A percentile compares a stretch with the other conserved stretches of the same genome.
Evolutionary conservation across 106 monocot genomes (phyloP).

Genomic region (Vanilla planifolia): DNA sequence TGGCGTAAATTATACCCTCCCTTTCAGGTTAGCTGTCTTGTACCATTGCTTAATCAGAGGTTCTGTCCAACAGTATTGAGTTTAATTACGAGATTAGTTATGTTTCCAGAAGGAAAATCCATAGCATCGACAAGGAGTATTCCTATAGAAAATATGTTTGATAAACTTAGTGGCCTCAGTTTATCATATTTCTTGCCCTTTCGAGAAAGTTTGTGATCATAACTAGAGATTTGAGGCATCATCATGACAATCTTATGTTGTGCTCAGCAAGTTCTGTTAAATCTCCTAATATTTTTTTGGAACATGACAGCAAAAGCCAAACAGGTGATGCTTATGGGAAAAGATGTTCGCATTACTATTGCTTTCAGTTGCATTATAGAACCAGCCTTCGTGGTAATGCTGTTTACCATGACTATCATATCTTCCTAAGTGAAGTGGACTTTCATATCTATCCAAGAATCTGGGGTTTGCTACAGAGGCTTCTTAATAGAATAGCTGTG

Average conservation of each 20-base stretch:
- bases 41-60: conserved; percentile 25
- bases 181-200: conserved; percentile 20
- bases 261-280: conserved; percentile 29
- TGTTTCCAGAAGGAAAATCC: conserved; percentile 18
- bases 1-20: not conserved
- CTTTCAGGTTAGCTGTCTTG: conserved; percentile 37
- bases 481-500: conserved; percentile 23
- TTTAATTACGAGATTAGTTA: conserved; percentile 22
- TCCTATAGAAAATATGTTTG: conserved; percentile 1
- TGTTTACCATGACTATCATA: conserved; percentile 23
- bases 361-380: conserved; percentile 52
- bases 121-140: conserved; percentile 1
- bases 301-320: conserved; percentile 10
- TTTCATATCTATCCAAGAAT: conserved; percentile 68
- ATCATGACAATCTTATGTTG: conserved; percentile 18
- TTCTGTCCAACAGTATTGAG: conserved; percentile 30
- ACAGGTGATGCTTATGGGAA: conserved; percentile 6
- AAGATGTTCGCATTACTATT: conserved; percentile 14
- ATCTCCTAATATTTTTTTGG: conserved; percentile 1
- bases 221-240: conserved; percentile 23
- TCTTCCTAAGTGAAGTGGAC: conserved; percentile 44
- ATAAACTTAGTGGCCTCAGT: not conserved
- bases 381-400: conserved; percentile 11
- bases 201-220: conserved; percentile 31
- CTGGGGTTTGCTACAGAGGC: conserved; percentile 33